Evolutionary conservation across 192 early-diverging fungal genomes (phyloP), one percentile per base, ranked within the genome.

Genomic region (Coemansia sp.): DNA sequence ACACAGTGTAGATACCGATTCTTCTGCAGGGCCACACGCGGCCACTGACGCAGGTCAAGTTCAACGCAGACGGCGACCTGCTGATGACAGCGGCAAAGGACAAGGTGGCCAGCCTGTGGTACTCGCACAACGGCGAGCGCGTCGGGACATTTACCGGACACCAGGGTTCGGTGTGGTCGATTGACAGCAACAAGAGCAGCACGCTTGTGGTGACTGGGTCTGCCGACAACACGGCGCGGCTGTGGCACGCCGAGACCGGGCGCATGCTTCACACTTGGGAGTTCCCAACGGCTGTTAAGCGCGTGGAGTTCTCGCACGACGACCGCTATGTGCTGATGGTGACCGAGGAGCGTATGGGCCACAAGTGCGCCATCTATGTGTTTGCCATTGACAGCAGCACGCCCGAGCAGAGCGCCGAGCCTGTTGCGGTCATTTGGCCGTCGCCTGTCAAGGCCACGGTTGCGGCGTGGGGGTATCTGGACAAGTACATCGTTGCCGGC

Each of bases 21-120:
- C 87, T 99, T 54, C 88, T 98, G 65, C 91, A 94, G 87, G 98
- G 98, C 54, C 98, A 99, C 85, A 89, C 88, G 54, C 93, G 98
- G 86, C 90, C 98, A 44, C 84, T 99, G 68, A 99, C 98, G 44
- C 95, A 95, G 76, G 90, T 99, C 81, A 94, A 94, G 79, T 99
- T 98, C 90, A 99, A 99, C 88, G 73, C 86, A 41, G 98, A 98
- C 75, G 98, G 98, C 46, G 98, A 99, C 82, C 87, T 99, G 63
- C 83, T 99, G 58, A 97, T 99, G 85, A 92, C 95, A 7, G 90
- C 89, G 58, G 89, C 94, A 42, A 99, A 99, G 84, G 98, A 99
- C 87, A 91, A 91, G 68, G 87, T 92, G 63, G 91, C 93, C 50
- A 94, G 91, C 69, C 91, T 94, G 51, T 99, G 98, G 98, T 98